Evolutionary conservation across 306 rosid species (phyloP), one percentile per base, ranked within the genome.

Genomic region (Canavalia ensiformis): DNA sequence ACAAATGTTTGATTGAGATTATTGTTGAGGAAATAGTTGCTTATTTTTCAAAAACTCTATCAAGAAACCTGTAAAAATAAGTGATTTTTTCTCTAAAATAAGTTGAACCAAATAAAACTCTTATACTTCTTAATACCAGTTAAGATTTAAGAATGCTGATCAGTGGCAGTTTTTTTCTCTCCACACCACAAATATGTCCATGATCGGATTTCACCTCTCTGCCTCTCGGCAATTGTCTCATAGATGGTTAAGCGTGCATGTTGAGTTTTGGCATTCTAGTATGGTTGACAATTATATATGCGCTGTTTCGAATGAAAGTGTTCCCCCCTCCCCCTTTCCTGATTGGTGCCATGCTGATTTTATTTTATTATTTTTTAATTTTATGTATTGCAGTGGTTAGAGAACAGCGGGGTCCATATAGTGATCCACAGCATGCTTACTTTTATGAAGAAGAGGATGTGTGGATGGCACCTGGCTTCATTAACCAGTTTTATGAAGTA

Each of bases 381-480:
- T 73, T 44, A 44, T 72, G 82, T 31, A 58, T 50, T 63, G 63
- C 77, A 95, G 99, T 95, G 98, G 88, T 95, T 81, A 90, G 99
- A 87, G 99, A 95, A 91, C 83, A 90, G 84, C 90, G 93, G 72
- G 98, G 98, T 51, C 98, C 98, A 2, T 93, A 89, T 62, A 74
- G 64, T 85, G 99, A 95, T 86, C 99, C 99, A 65, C 98, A 93
- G 18, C 99, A 95, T 88, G 93, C 98, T 47, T 93, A 93, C 84
- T 91, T 95, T 62, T 95, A 93, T 44, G 99, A 95, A 85, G 99
- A 87, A 69, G 99, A 91, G 39, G 99, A 95, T 33, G 91, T 87
- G 47, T 95, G 99, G 99, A 95, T 93, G 99, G 96, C 98, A 1
- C 98, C 99, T 0, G 99, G 99, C 78, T 95, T 95, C 89, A 91